Evolutionary conservation across 2,329 filamentous ascomycete genomes (phyloP).

Genomic region (Rutstroemia sp.): DNA sequence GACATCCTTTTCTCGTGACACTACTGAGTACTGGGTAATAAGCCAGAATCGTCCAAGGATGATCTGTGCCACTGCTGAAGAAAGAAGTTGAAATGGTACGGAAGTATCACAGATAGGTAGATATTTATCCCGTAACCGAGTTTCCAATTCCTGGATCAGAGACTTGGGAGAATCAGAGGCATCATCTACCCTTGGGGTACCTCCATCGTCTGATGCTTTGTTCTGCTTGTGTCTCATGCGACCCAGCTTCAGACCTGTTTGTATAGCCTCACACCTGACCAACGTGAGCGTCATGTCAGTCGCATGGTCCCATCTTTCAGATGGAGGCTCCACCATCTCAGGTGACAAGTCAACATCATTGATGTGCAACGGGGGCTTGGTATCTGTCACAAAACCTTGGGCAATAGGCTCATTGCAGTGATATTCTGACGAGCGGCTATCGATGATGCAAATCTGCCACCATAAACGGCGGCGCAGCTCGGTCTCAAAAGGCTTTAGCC

Average conservation of each 20-base stretch:
- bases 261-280: background rate
- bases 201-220: background rate
- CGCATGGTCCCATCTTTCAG: background rate
- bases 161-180: background rate
- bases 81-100: background rate
- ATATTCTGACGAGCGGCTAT: background rate
- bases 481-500: background rate
- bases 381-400: background rate
- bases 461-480: conserved; percentile 2
- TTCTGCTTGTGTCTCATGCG: background rate
- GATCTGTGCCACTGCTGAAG: background rate
- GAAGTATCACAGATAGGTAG: background rate
- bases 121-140: background rate
- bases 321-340: background rate
- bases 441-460: conserved; percentile 2
- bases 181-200: background rate
- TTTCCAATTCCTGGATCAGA: background rate
- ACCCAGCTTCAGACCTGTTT: background rate
- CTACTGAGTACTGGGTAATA: background rate
- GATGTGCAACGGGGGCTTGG: background rate
- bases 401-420: background rate
- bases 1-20: background rate
- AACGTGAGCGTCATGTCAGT: background rate
- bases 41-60: background rate
- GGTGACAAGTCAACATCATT: background rate